A percentile compares a stretch with the other conserved stretches of the same genome.
These are phyloP conservation scores for Psilocybe cubensis DNA, from an alignment of 768 basidiomycete species.

Conservation along the genomic window DNA sequence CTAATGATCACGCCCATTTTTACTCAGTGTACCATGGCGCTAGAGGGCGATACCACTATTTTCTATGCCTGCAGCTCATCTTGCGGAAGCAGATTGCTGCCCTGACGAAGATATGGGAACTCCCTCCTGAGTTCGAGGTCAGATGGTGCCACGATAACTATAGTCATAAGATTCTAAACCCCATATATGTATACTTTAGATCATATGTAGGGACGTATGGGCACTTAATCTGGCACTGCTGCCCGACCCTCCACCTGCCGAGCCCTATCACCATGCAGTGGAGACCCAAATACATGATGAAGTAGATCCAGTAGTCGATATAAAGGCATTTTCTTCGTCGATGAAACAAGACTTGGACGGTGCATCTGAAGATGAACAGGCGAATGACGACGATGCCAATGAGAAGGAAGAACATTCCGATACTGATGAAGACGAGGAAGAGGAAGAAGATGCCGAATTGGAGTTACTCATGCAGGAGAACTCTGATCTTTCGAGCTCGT, in stretches of 20 bases:
- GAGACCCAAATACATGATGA: slow-evolving; percentile 20
- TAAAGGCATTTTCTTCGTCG: background rate
- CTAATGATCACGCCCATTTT: background rate
- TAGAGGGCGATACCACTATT: slow-evolving; percentile 77
- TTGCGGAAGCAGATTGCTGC: slow-evolving; percentile 74
- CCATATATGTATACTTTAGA: slow-evolving; percentile 38
- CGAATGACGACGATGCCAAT: slow-evolving; percentile 12
- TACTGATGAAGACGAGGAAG: slow-evolving; percentile 22
- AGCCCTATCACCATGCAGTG: slow-evolving; percentile 56
- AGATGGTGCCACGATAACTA: background rate
- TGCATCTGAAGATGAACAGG: slow-evolving; percentile 10
- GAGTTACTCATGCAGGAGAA: slow-evolving; percentile 46
- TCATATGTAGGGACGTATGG: slow-evolving; percentile 83
- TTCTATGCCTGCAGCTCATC: slow-evolving; percentile 83
- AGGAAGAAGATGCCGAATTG: slow-evolving; percentile 37
- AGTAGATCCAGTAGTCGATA: background rate
- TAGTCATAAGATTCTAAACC: background rate
- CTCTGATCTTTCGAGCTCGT: slow-evolving; percentile 44
- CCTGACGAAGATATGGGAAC: slow-evolving; percentile 64
- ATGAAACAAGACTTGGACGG: slow-evolving; percentile 10
- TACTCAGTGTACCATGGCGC: slow-evolving; percentile 81
- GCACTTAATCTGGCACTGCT: slow-evolving; percentile 68
- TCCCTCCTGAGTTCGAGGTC: slow-evolving; percentile 84
- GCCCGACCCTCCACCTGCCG: slow-evolving; percentile 60
- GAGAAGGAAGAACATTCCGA: slow-evolving; percentile 23